Conservation (phyloP, 768 basidiomycete genomes). For the Suillus plorans region DNA sequence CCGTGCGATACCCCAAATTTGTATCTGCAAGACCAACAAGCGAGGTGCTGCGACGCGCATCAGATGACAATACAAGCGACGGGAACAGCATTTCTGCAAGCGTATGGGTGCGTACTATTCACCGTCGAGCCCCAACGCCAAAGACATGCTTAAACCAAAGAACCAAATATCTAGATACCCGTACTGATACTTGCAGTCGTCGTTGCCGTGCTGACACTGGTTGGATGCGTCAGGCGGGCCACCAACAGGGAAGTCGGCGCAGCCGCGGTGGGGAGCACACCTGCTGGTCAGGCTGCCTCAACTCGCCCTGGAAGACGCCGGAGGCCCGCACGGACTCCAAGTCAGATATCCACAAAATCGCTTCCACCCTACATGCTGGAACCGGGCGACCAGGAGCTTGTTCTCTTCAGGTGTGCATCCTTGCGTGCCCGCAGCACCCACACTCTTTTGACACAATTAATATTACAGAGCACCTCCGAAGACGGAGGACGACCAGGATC, state of each 20-base stretch:
- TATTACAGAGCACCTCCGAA: constrained; percentile 27
- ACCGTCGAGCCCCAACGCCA: not conserved
- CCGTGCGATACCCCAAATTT: not conserved
- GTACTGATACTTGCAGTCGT: constrained; percentile 24
- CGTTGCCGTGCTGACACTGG: constrained; percentile 20
- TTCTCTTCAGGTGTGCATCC: constrained; percentile 51
- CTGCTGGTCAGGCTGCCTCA: constrained; percentile 15
- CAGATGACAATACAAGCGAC: not conserved
- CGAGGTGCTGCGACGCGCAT: not conserved
- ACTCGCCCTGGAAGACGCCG: constrained; percentile 29
- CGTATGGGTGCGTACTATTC: constrained; percentile 25
- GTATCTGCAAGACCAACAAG: constrained; percentile 9
- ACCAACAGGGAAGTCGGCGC: constrained; percentile 1
- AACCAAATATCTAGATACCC: constrained; percentile 19
- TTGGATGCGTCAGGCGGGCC: constrained; percentile 23
- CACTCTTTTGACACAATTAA: not conserved
- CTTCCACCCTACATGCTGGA: constrained; percentile 82
- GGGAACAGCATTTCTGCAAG: constrained; percentile 7
- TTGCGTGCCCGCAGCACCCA: not conserved
- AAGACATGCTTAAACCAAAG: not conserved
- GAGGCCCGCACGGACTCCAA: constrained; percentile 62
- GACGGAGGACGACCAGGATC: constrained; percentile 20
- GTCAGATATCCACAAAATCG: constrained; percentile 77
- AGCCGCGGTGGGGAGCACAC: not conserved
- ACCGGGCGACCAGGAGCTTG: constrained; percentile 79